These are phyloP conservation scores for Dictyophora rubrovolvata DNA, from an alignment of 768 basidiomycete genomes.

Conservation along the genomic window DNA sequence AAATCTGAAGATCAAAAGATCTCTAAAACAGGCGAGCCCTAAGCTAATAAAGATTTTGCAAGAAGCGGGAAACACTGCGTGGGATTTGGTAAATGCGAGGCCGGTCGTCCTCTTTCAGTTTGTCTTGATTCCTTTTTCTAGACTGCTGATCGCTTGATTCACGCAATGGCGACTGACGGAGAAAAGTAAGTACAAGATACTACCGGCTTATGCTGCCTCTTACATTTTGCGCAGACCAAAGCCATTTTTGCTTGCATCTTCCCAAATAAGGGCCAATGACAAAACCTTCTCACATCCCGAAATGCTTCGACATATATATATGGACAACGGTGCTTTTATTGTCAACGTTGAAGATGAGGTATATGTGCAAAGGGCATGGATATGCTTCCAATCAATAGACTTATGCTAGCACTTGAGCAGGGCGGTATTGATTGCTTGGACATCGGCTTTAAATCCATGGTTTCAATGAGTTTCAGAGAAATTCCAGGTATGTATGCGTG, in stretches of 20 bases:
- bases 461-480: not conserved
- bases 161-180: not conserved
- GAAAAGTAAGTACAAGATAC: not conserved
- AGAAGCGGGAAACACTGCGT: not conserved
- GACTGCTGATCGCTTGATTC: not conserved
- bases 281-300: not conserved
- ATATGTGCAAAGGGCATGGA: not conserved
- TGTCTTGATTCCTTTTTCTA: not conserved
- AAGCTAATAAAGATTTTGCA: not conserved
- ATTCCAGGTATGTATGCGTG: not conserved
- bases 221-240: not conserved
- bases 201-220: not conserved
- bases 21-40: not conserved
- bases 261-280: not conserved
- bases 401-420: not conserved
- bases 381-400: not conserved
- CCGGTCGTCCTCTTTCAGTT: not conserved
- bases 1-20: not conserved
- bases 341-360: not conserved
- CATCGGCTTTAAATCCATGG: not conserved
- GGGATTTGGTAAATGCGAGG: not conserved
- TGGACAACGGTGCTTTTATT: not conserved
- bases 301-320: not conserved
- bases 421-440: not conserved
- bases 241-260: not conserved